A percentile compares a stretch with the other conserved stretches of the same genome.
Conservation (phyloP, 192 early-diverging fungal species). For the Backusella luteola region DNA sequence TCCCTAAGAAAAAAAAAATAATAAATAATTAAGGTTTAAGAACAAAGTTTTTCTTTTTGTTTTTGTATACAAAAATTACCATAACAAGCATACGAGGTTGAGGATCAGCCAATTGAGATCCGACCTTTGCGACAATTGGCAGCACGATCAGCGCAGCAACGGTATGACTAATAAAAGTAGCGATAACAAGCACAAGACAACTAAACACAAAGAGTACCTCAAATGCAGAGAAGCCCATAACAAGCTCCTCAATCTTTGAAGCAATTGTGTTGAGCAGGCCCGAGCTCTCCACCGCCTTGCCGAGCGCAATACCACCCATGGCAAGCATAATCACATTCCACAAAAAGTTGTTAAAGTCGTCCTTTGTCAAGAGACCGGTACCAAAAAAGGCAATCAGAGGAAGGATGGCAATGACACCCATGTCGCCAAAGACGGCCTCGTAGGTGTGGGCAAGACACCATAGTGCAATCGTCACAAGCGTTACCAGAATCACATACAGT, state of each 20-base stretch:
- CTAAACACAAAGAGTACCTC: conserved; percentile 75
- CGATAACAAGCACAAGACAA: conserved; percentile 76
- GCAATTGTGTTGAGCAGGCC: conserved; percentile 84
- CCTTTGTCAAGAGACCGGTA: conserved; percentile 87
- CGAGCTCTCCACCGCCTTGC: conserved; percentile 85
- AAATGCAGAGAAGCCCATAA: conserved; percentile 69
- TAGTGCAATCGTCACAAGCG: conserved; percentile 73
- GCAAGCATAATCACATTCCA: conserved; percentile 90
- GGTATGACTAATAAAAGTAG: conserved; percentile 94
- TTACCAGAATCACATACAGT: conserved; percentile 75
- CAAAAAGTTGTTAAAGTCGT: conserved; percentile 95
- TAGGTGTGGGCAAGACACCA: conserved; percentile 87
- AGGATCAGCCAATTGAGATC: conserved; percentile 74
- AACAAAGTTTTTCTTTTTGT: too few species aligned
- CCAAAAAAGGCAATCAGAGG: conserved; percentile 90
- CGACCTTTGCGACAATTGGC: conserved; percentile 90
- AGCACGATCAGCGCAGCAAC: conserved; percentile 95
- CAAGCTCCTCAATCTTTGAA: conserved; percentile 56
- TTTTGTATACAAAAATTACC: conserved; percentile 30
- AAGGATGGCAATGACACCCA: conserved; percentile 94
- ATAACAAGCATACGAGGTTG: conserved; percentile 80
- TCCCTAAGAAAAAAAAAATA: conserved; percentile 34
- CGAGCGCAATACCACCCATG: conserved; percentile 95
- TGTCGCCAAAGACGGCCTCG: conserved; percentile 82
- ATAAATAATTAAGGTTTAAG: neutral